A percentile compares a stretch with the other conserved stretches of the same genome.
phyloP scores from a whole-genome alignment of 805 yeast genomes.

The Lachancea waltii region DNA sequence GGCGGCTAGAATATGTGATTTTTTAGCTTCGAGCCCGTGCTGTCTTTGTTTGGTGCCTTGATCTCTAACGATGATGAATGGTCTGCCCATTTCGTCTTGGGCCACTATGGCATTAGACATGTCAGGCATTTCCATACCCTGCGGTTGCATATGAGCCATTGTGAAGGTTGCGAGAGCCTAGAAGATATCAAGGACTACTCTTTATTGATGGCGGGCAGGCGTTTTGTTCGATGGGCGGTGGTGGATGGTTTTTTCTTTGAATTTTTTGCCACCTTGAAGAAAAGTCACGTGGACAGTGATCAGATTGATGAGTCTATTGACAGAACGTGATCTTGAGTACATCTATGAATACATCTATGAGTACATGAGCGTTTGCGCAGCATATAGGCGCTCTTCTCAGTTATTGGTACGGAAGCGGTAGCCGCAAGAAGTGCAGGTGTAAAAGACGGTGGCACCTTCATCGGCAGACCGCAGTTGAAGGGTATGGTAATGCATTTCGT shows the following conservation, averaged over 20 bases:
- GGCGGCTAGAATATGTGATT: constrained; percentile 90
- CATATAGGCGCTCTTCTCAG: constrained; percentile 27
- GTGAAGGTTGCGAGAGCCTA: neutral
- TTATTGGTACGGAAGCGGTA: constrained; percentile 93
- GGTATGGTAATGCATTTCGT: constrained; percentile 97
- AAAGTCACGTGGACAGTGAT: neutral
- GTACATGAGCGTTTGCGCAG: neutral
- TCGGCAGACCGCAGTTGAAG: constrained; percentile 95
- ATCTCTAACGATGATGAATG: constrained; percentile 94
- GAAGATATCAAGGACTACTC: neutral
- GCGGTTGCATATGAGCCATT: constrained; percentile 30
- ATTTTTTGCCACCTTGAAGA: constrained; percentile 2
- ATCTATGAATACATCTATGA: too few species aligned
- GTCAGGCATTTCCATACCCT: constrained; percentile 62
- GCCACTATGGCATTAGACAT: constrained; percentile 98
- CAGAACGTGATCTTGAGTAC: too few species aligned
- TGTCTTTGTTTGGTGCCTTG: constrained; percentile 56
- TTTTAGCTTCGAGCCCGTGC: constrained; percentile 73
- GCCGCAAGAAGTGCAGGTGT: constrained; percentile 90
- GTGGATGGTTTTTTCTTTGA: neutral
- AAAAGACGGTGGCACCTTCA: constrained; percentile 99
- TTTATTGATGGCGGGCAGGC: neutral
- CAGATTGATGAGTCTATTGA: neutral
- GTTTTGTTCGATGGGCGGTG: neutral
- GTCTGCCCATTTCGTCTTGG: constrained; percentile 99